Conservation (phyloP, 2,329 filamentous ascomycete species). For the Calonectria multiphialidica region DNA sequence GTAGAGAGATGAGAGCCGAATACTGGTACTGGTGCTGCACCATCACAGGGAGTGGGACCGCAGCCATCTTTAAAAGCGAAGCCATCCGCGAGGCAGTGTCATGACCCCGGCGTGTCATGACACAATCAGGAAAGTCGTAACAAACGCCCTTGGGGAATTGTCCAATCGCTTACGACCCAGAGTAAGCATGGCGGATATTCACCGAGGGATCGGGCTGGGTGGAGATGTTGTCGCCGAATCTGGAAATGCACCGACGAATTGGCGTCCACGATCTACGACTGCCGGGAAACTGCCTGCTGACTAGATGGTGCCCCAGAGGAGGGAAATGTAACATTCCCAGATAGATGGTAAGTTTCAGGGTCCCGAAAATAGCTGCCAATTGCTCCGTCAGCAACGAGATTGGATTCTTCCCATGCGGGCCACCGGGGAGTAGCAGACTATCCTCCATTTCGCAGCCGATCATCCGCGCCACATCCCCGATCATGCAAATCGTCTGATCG, state of each 20-base stretch:
- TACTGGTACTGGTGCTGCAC: not conserved
- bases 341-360: not conserved
- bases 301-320: not conserved
- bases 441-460: too few species aligned
- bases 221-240: not conserved
- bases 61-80: not conserved
- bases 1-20: not conserved
- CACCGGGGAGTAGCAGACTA: too few species aligned
- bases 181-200: conserved; percentile 22
- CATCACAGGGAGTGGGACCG: not conserved
- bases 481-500: not conserved
- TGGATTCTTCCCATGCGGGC: not conserved
- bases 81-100: not conserved
- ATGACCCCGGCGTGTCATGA: not conserved
- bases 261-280: not conserved
- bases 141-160: not conserved
- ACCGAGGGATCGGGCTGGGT: conserved; percentile 3
- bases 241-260: conserved; percentile 17
- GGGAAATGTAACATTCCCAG: not conserved
- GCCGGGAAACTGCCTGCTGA: not conserved
- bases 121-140: not conserved
- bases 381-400: not conserved
- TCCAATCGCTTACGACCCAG: conserved; percentile 8
- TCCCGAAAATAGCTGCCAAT: not conserved
- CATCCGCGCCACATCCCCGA: too few species aligned